Base-by-base conservation (phyloP, 495 filamentous ascomycete genomes). In the Astrothelium subdiscretum region DNA sequence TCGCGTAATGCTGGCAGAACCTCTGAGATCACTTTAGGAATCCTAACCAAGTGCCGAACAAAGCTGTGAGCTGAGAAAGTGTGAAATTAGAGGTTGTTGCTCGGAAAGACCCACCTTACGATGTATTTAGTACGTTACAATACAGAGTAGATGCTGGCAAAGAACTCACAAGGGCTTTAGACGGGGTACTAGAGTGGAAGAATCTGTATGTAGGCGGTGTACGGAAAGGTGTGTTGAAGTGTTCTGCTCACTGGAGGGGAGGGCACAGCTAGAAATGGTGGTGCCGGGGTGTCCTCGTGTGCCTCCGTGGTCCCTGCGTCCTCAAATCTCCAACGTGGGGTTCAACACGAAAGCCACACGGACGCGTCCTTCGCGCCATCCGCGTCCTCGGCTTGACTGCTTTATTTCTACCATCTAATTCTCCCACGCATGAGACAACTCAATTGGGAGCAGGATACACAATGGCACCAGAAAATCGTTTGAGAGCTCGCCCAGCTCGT, bases 401-500 rank as follows among this genome's bases (percentile, higher is more conserved):
- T 65, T n/a, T n/a, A n/a, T n/a, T 38, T n/a, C 38, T 32, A 15
- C 62, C 32, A 54, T 11, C 32, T 72, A 73, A 67, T 57, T 67
- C 15, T 10, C n/a, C 43, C n/a, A 48, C 43, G 12, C 13, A 48
- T 5, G 5, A 48, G 43, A 48, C n/a, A 5, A 15, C 20, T 12
- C 20, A 48, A 15, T 38, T 38, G 8, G 15, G 35, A 38, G 35
- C 35, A 38, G 8, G 15, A 57, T 32, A 48, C 60, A 63, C 68
- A 42, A 67, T 72, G 38, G 70, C 68, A 57, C 72, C 43, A 20
- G 43, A 74, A 62, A 62, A 62, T 48, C 70, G 70, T 66, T 64
- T 79, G 26, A 68, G 77, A 27, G 72, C 70, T 31, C 69, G 78
- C 57, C 77, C 78, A 68, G 78, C 78, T 65, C 78, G 78, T 80